Evolutionary conservation across 306 rosid genomes (phyloP), one percentile per base, ranked within the genome.

Genomic region (Vigna radiata): DNA sequence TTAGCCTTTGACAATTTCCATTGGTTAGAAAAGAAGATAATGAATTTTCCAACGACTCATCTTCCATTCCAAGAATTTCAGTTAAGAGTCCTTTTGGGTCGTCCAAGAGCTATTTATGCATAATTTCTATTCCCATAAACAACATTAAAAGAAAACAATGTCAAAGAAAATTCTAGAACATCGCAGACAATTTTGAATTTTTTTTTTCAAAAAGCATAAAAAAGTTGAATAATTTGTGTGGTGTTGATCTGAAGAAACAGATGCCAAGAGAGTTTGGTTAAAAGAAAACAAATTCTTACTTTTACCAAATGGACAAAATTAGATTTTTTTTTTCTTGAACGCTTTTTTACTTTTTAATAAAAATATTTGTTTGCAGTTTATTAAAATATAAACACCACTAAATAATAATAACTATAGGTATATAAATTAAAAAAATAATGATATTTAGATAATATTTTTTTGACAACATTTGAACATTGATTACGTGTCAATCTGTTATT

Each of bases 271-370:
- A 60, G 49, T 7, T 63, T 36, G 47, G 27, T 64, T 37, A 17
- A 64, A 36, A 64, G 49, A 15, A 60, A 61, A 31, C 68, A 33
- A 61, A 61, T 33, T 15, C 46, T 61, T 61, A 33, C 68, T 33
- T 61, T 61, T 61, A 58, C 23, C 63, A 58, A 55, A 58, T 25
- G 27, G 27, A 59, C 18, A 0, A 59, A 59, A 4, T 59, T 11
- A 4, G 1, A 29, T 12, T 27, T 1, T 5, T 27, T 1, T 5
- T 0, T 59, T 27, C 31, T 27, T 53, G 1, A 31, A 31, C 36
- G 4, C 6, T 5, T 31, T 49, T 49, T 14, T 49, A 49, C 14
- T 49, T 49, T 49, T 16, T 31, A 31, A 31, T 31, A 6, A 31
- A 27, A 27, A 27, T 27, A 27, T 27, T 27, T 27, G 31, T 3